Conservation (phyloP, 805 yeast genomes). For the Brettanomyces nanus region DNA sequence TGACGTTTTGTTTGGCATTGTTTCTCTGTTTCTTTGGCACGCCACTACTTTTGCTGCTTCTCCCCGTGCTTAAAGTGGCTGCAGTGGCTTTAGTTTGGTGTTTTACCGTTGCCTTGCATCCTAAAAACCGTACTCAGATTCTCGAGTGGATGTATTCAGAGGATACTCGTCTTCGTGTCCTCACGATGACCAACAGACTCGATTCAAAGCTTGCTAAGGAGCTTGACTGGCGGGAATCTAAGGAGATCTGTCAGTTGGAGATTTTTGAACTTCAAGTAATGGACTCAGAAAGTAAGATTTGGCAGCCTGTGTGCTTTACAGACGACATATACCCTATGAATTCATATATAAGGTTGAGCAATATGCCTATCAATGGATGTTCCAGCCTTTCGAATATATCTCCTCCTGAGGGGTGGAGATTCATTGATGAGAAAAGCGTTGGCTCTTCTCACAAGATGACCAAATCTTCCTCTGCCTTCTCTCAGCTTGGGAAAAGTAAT, state of each 20-base stretch:
- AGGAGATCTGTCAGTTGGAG: constrained; percentile 46
- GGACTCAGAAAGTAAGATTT: constrained; percentile 39
- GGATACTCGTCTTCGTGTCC: constrained; percentile 47
- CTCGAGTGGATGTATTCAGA: constrained; percentile 48
- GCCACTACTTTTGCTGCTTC: constrained; percentile 8
- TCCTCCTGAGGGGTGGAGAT: constrained; percentile 58
- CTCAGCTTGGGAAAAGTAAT: not conserved
- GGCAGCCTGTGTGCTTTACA: constrained; percentile 58
- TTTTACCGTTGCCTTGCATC: constrained; percentile 39
- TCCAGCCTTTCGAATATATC: constrained; percentile 30
- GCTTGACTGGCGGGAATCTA: constrained; percentile 28
- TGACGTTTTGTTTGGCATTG: constrained; percentile 12
- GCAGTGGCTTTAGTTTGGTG: constrained; percentile 44
- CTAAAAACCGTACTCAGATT: constrained; percentile 38
- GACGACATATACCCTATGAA: constrained; percentile 46
- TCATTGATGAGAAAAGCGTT: constrained; percentile 13
- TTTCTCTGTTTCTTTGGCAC: constrained; percentile 24
- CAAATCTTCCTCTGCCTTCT: not conserved
- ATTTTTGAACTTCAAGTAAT: constrained; percentile 60
- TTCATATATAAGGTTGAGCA: constrained; percentile 30
- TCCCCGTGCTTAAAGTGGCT: constrained; percentile 24
- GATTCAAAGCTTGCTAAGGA: constrained; percentile 37
- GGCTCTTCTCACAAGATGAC: not conserved
- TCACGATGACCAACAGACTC: constrained; percentile 39
- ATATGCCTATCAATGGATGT: constrained; percentile 21